Evolutionary conservation across 2,329 filamentous ascomycete species (phyloP).

Genomic region (Thermomyces lanuginosus): DNA sequence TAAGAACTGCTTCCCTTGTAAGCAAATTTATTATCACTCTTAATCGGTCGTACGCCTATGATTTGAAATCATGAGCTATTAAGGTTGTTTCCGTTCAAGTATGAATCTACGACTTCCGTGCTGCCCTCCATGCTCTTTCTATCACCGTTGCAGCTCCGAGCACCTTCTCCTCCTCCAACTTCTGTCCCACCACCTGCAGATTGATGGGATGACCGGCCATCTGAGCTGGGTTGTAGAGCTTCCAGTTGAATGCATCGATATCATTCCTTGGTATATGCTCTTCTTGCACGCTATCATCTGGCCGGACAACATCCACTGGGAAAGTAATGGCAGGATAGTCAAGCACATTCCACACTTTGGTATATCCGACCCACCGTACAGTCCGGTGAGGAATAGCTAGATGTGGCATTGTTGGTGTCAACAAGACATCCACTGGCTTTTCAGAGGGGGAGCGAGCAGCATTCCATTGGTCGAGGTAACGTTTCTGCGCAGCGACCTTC

Average conservation of each 20-base stretch:
- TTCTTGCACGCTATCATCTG: too few relatives aligned
- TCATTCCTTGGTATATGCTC: slow-evolving; percentile 29
- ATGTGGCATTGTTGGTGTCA: slow-evolving; percentile 47
- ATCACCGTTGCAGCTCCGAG: slow-evolving; percentile 29
- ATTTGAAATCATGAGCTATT: too few relatives aligned
- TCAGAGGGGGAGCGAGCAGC: slow-evolving; percentile 30
- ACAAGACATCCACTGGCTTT: slow-evolving; percentile 36
- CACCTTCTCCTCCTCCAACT: slow-evolving; percentile 40
- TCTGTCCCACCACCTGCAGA: slow-evolving; percentile 37
- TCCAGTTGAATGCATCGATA: slow-evolving; percentile 37
- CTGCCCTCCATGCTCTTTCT: slow-evolving; percentile 11
- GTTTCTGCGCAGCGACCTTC: slow-evolving; percentile 38
- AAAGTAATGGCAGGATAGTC: slow-evolving; percentile 45
- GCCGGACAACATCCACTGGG: slow-evolving; percentile 34
- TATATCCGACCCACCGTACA: slow-evolving; percentile 39
- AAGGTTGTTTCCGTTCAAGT: too few relatives aligned
- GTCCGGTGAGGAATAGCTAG: slow-evolving; percentile 32
- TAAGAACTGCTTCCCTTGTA: too few relatives aligned
- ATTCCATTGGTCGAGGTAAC: slow-evolving; percentile 45
- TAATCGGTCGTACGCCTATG: too few relatives aligned
- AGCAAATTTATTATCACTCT: too few relatives aligned
- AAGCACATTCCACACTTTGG: slow-evolving; percentile 45
- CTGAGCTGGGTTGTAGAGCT: slow-evolving; percentile 28
- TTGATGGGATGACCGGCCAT: slow-evolving; percentile 34
- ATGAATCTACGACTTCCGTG: too few relatives aligned